Conservation (phyloP, 331 rosid genomes). For the Prunus yedoensis region DNA sequence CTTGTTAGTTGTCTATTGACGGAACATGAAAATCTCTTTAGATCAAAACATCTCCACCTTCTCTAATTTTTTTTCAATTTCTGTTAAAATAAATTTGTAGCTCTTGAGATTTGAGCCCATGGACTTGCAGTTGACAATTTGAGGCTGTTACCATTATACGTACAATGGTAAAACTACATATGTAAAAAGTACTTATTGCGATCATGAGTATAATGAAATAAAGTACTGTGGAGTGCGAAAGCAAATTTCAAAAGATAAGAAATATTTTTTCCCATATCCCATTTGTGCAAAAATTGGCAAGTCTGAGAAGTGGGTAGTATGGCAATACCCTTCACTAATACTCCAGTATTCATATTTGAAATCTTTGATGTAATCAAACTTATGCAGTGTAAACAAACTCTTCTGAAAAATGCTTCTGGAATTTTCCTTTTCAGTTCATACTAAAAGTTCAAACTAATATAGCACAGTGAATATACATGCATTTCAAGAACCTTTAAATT, state of each 20-base stretch:
- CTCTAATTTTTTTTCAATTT: background rate
- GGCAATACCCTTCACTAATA: background rate
- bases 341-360: background rate
- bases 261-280: background rate
- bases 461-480: background rate
- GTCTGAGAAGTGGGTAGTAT: background rate
- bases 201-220: background rate
- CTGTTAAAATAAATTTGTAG: background rate
- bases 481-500: background rate
- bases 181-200: background rate
- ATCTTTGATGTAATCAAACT: background rate
- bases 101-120: background rate
- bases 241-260: background rate
- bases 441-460: background rate
- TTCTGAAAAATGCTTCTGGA: background rate
- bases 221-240: background rate
- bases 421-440: background rate
- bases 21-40: background rate
- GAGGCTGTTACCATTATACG: background rate
- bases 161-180: background rate
- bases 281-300: too few relatives aligned
- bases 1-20: background rate
- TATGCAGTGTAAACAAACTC: background rate
- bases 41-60: background rate
- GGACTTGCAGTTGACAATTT: background rate